Base-by-base conservation (phyloP, 805 yeast species). In the Hanseniaspora osmophila region DNA sequence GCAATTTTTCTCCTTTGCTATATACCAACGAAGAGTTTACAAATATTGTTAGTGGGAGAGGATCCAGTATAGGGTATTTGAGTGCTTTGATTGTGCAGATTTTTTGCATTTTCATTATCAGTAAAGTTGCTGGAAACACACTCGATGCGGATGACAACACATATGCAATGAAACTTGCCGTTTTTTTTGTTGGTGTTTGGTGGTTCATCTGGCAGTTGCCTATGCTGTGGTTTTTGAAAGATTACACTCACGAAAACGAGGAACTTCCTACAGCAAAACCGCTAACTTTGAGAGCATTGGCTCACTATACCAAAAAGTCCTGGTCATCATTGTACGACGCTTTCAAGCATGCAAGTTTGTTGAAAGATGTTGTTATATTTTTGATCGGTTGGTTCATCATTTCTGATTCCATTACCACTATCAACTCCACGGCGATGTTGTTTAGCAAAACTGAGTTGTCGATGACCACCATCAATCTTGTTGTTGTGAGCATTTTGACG, bases 141-240 rank as follows among this genome's bases (percentile, higher is more conserved):
- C 50, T 51, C 10, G 54, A 55, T 17, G 51, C 58, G 45, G 22
- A 39, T 5, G 45, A 46, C 13, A 46, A 46, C 16, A 27, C 43
- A 11, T 33, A 17, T n/a, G 43, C 48, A 10, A 64, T 81, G 5
- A 78, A 78, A 51, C 56, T 71, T 22, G 85, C 83, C 0, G 70
- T 82, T 15, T 64, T 73, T 10, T 58, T 76, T 30, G 83, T 83
- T 15, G 92, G 92, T 1, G 22, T 73, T 1, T 83, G 92, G 90
- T 84, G 94, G 94, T 57, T 79, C 6, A 47, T 74, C 2, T 82
- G 81, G 66, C 86, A 80, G 54, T 44, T 77, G 3, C 90, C 90
- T 2, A 68, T 82, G 33, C 56, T 64, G 1, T 52, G 68, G 48
- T 60, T 74, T 38, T 59, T 84, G 46, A 48, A 53, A 12, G 65